Percentiles rank a stretch among this genome's conserved stretches.
phyloP scores from a whole-genome alignment of 345 rosid species.

The Brassica juncea region DNA sequence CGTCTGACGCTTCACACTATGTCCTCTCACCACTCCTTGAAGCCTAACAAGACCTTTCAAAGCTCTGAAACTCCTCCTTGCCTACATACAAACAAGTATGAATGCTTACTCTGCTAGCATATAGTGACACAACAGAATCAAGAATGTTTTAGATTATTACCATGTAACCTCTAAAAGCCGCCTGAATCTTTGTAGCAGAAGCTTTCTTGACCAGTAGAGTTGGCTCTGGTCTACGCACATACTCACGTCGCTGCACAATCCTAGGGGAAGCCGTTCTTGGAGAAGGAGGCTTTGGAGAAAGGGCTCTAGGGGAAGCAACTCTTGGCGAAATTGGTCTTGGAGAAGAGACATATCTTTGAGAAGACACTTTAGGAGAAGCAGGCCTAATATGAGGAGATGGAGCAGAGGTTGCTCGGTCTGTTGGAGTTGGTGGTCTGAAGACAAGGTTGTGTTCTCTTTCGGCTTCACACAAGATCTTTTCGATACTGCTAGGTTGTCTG shows the following conservation, averaged over 20 bases:
- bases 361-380: conserved; percentile 56
- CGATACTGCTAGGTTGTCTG: conserved; percentile 88
- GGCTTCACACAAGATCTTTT: conserved; percentile 87
- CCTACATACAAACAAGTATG: conserved; percentile 59
- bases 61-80: conserved; percentile 89
- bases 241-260: conserved; percentile 56
- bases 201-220: conserved; percentile 57
- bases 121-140: conserved; percentile 9
- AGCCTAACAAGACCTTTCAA: conserved; percentile 94
- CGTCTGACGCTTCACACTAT: conserved; percentile 86
- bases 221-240: conserved; percentile 63
- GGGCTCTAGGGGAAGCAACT: conserved; percentile 32
- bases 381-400: conserved; percentile 42
- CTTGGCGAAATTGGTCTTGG: conserved; percentile 56
- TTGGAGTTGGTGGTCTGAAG: conserved; percentile 75
- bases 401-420: conserved; percentile 32
- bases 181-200: conserved; percentile 82
- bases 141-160: conserved; percentile 46
- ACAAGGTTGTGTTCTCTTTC: conserved; percentile 76
- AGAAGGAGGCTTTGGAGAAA: conserved; percentile 64
- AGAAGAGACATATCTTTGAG: conserved; percentile 46
- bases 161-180: conserved; percentile 82
- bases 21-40: conserved; percentile 94
- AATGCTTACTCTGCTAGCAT: too few relatives aligned
- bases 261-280: conserved; percentile 61